phyloP scores from a whole-genome alignment of 176 grass and related monocot species.

The Stipa capillata region DNA sequence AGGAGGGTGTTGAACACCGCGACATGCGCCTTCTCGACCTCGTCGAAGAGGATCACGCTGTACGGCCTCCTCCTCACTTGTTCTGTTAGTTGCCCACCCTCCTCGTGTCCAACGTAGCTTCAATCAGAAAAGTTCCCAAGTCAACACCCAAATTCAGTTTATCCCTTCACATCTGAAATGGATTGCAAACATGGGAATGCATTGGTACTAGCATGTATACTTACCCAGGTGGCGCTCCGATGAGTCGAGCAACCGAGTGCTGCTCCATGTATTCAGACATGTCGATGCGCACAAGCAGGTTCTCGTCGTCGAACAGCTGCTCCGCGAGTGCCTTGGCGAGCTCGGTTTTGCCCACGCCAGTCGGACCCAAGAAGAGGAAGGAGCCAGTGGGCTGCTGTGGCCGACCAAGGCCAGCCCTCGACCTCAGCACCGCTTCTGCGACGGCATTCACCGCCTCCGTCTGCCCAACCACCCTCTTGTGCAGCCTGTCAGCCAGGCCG shows the following conservation, averaged over 20 bases:
- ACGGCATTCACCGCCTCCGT: slow-evolving; percentile 58
- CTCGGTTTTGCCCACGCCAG: slow-evolving; percentile 91
- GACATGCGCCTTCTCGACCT: slow-evolving; percentile 86
- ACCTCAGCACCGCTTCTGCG: slow-evolving; percentile 71
- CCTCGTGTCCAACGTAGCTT: slow-evolving; percentile 83
- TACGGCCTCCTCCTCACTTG: slow-evolving; percentile 67
- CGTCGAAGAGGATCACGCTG: slow-evolving; percentile 88
- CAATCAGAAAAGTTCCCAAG: neutral
- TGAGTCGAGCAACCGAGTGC: slow-evolving; percentile 70
- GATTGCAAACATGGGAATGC: neutral
- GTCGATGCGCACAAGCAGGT: slow-evolving; percentile 79
- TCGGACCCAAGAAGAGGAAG: slow-evolving; percentile 85
- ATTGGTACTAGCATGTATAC: neutral
- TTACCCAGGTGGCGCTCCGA: slow-evolving; percentile 84
- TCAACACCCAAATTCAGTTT: slow-evolving; percentile 1
- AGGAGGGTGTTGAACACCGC: slow-evolving; percentile 83
- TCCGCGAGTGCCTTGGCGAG: slow-evolving; percentile 91
- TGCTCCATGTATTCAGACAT: slow-evolving; percentile 97
- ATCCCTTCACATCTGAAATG: neutral
- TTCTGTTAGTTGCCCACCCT: slow-evolving; percentile 80
- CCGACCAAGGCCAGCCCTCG: slow-evolving; percentile 68
- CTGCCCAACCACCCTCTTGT: slow-evolving; percentile 50
- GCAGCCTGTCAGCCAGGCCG: slow-evolving; percentile 53
- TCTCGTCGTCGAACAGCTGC: slow-evolving; percentile 90
- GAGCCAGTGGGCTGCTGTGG: slow-evolving; percentile 86